Percentiles rank a stretch among this genome's conserved stretches.
Evolutionary conservation across 78 protist species (phyloP).

Genomic region (Abeoforma whisleri): DNA sequence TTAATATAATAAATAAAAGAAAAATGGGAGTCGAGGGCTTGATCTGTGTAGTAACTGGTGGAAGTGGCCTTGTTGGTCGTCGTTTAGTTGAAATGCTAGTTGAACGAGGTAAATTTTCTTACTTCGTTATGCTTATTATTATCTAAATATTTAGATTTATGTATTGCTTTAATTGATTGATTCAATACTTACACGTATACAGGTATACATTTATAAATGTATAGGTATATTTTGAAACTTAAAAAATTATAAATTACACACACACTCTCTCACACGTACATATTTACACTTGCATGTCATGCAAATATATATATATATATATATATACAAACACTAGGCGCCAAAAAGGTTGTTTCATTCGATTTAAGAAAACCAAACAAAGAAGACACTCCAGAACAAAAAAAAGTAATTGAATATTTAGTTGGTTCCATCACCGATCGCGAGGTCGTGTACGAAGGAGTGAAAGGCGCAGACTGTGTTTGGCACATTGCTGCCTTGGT

Average conservation of each 20-base stretch:
- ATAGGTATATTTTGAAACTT: no score
- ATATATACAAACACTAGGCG: no score
- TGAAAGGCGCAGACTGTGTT: conserved; percentile 53
- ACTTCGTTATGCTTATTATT: no score
- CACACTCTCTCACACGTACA: no score
- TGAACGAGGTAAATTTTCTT: conserved; percentile 66
- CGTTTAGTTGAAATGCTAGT: conserved; percentile 67
- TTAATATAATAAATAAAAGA: no score
- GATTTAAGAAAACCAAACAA: neutral
- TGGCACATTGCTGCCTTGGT: conserved; percentile 63
- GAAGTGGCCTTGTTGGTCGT: conserved; percentile 61
- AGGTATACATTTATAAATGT: no score
- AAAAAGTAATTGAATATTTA: neutral
- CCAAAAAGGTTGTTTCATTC: conserved; percentile 23
- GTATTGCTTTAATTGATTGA: no score
- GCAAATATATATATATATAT: no score
- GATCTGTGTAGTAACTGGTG: conserved; percentile 60
- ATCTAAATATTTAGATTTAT: no score
- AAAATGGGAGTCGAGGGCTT: conserved; percentile 30
- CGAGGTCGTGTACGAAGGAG: conserved; percentile 16
- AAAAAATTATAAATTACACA: no score
- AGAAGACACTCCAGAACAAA: neutral
- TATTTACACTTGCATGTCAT: no score
- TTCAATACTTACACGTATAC: no score
- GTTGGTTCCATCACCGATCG: conserved; percentile 45